Base-by-base conservation (phyloP, 2,329 filamentous ascomycete species). In the Ascochyta koolunga region DNA sequence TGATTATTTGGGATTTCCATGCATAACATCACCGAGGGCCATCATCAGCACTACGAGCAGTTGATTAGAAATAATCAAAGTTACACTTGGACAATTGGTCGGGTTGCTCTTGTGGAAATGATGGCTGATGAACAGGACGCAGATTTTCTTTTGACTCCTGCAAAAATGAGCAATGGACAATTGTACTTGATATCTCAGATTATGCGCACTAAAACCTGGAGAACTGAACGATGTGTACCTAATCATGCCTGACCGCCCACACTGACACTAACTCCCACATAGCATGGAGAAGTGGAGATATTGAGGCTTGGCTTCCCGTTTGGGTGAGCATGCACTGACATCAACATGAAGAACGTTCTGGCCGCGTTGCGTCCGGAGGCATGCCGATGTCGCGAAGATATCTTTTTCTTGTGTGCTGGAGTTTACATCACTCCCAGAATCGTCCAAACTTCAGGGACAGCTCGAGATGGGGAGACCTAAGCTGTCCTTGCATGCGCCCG, bases 271-370 rank as follows among this genome's bases (percentile, higher is more conserved):
- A 16, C 33, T 33, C 21, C 16, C 19, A 27, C 16, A 24, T 10
- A 36, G 22, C 32, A 46, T 33, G 10, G 18, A 15, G 35, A 41
- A 41, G 24, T 29, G 38, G 24, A 6, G 31, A 7, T 33, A n/a
- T 3, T 54, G 51, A 54, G 40, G 50, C 51, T 54, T 50, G 45
- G 45, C 51, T 54, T 22, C 51, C 51, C 5, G 24, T 45, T 44
- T 54, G 2, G 19, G 37, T 24, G 11, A 24, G 13, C 37, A n/a
- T 16, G 6, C 9, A 5, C 37, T 19, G 15, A 24, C 10, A 13
- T 13, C n/a, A 25, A 25, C 37, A 16, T 11, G 37, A 39, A 5
- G 22, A n/a, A 25, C 11, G 22, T 39, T 25, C 19, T 50, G 41
- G 45, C 40, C 36, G 41, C 25, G 9, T 46, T 11, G 45, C 37